Evolutionary conservation across 2,329 filamentous ascomycete genomes (phyloP).

Genomic region (Cladosporium phlei): DNA sequence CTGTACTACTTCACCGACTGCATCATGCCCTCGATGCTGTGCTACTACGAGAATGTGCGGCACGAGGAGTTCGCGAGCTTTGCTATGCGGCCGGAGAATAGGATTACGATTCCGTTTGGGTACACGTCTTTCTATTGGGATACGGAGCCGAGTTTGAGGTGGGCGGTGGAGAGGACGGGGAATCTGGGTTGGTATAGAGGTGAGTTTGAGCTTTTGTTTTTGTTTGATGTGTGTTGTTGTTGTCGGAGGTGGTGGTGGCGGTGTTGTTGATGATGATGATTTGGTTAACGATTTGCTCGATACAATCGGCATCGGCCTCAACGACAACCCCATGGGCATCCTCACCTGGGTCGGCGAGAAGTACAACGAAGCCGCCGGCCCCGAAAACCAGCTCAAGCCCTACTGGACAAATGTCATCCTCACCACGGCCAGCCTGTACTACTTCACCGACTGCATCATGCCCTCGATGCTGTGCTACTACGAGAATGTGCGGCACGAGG

Average conservation of each 20-base stretch:
- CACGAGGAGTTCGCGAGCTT: conserved; percentile 37
- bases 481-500: conserved; percentile 36
- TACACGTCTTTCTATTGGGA: conserved; percentile 37
- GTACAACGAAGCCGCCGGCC: conserved; percentile 37
- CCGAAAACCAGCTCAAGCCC: conserved; percentile 29
- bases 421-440: conserved; percentile 34
- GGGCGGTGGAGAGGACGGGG: conserved; percentile 33
- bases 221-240: not conserved
- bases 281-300: too few relatives aligned
- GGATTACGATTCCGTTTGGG: conserved; percentile 35
- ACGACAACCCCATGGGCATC: conserved; percentile 42
- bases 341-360: conserved; percentile 44
- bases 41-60: conserved; percentile 37
- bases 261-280: too few relatives aligned
- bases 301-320: conserved; percentile 39
- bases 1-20: conserved; percentile 38
- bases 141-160: conserved; percentile 33
- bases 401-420: conserved; percentile 32
- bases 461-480: conserved; percentile 36
- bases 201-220: conserved; percentile 9
- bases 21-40: conserved; percentile 35
- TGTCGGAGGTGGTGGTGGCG: too few relatives aligned
- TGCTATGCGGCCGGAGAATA: conserved; percentile 33
- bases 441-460: conserved; percentile 37
- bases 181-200: conserved; percentile 36